A percentile compares a stretch with the other conserved stretches of the same genome.
Conservation (phyloP, 352 stramenopile genomes). For the Halophytophthora polymorphica region DNA sequence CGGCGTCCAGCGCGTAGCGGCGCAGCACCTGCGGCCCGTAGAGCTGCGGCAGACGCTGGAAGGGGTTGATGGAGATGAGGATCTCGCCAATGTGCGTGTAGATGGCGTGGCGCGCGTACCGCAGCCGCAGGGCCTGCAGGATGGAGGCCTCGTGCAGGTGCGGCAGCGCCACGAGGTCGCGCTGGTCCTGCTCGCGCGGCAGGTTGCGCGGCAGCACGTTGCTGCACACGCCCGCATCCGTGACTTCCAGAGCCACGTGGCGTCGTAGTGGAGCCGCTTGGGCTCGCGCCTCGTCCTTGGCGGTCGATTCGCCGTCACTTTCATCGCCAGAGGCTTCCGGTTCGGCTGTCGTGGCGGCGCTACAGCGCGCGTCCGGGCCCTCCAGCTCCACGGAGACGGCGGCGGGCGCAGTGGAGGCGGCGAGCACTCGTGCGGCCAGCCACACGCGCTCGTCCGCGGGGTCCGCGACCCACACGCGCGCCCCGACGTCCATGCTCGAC, state of each 20-base stretch:
- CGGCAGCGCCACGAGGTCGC: slow-evolving; percentile 74
- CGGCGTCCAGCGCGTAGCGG: slow-evolving; percentile 34
- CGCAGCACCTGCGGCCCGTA: slow-evolving; percentile 56
- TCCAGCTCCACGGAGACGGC: slow-evolving; percentile 29
- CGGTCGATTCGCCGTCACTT: slow-evolving; percentile 6
- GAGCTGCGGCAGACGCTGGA: slow-evolving; percentile 66
- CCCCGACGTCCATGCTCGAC: slow-evolving; percentile 62
- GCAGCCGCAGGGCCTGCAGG: slow-evolving; percentile 68
- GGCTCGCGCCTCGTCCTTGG: neutral
- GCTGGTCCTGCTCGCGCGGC: slow-evolving; percentile 57
- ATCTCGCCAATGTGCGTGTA: slow-evolving; percentile 88
- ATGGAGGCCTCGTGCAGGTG: slow-evolving; percentile 86
- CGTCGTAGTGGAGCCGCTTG: slow-evolving; percentile 2
- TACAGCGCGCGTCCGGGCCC: neutral
- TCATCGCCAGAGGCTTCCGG: slow-evolving; percentile 6
- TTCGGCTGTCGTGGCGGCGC: neutral
- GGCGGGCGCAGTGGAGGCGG: neutral
- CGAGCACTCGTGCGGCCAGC: slow-evolving; percentile 45
- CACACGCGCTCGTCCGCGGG: slow-evolving; percentile 49
- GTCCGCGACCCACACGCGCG: slow-evolving; percentile 72
- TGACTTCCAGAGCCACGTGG: slow-evolving; percentile 38
- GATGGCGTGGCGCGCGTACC: slow-evolving; percentile 79
- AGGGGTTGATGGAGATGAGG: slow-evolving; percentile 85
- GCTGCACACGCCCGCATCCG: slow-evolving; percentile 41
- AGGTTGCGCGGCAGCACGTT: slow-evolving; percentile 78